These are phyloP conservation scores for Bipolaris gigantea DNA, from an alignment of 2,329 filamentous ascomycete genomes.

Conservation along the genomic window DNA sequence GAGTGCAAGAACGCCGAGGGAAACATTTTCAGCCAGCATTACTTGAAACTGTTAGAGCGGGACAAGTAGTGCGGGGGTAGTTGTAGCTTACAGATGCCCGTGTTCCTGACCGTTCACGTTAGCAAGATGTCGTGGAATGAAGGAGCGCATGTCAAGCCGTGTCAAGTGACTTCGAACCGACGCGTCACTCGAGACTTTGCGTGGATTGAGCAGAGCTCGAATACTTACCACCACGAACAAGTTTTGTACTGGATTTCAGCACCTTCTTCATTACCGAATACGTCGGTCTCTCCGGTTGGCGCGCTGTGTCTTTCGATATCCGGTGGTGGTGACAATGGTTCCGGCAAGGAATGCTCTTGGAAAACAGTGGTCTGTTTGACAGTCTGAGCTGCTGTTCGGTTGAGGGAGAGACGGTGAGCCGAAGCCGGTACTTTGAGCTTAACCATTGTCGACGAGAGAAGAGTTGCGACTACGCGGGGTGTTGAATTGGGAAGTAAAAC, in stretches of 20 bases:
- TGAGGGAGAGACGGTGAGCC: not conserved
- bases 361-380: not conserved
- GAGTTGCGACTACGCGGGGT: too few species aligned
- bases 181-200: not conserved
- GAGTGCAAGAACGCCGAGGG: conserved; percentile 59
- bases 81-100: conserved; percentile 1
- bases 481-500: too few species aligned
- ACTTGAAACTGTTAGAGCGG: conserved; percentile 32
- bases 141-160: not conserved
- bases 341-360: not conserved
- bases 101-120: not conserved
- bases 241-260: conserved; percentile 56
- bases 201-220: not conserved
- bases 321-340: not conserved
- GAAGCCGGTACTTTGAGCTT: not conserved
- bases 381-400: not conserved
- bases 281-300: conserved; percentile 5
- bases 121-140: not conserved
- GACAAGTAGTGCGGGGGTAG: not conserved
- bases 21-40: conserved; percentile 64
- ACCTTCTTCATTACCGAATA: conserved; percentile 35
- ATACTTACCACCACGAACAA: conserved; percentile 51
- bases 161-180: not conserved
- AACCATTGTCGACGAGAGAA: not conserved
- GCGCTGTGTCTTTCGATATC: conserved; percentile 19